Evolutionary conservation across 2,329 filamentous ascomycete species (phyloP).

Genomic region (Phialocephala subalpina): DNA sequence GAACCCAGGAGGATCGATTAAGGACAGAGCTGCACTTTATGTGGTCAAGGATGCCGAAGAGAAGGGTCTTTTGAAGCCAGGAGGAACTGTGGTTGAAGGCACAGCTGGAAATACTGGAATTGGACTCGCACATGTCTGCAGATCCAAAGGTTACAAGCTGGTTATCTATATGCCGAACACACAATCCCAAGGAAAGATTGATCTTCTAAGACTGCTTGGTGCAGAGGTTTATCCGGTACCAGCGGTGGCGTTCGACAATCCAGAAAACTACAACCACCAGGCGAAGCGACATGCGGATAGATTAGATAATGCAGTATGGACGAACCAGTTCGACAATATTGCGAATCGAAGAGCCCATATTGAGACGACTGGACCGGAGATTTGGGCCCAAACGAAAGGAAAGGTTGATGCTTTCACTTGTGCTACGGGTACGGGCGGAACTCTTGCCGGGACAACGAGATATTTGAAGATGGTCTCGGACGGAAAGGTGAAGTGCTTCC

Average conservation of each 20-base stretch:
- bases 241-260: conserved; percentile 93
- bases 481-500: conserved; percentile 83
- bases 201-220: conserved; percentile 87
- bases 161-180: conserved; percentile 99
- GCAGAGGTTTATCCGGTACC: conserved; percentile 97
- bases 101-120: conserved; percentile 99
- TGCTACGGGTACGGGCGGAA: conserved; percentile 91
- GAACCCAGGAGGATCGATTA: conserved; percentile 95
- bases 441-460: conserved; percentile 85
- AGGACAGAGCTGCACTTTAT: conserved; percentile 94
- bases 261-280: conserved; percentile 98
- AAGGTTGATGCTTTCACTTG: conserved; percentile 94
- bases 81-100: conserved; percentile 95
- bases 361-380: conserved; percentile 96
- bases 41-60: conserved; percentile 95
- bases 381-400: conserved; percentile 91
- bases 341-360: conserved; percentile 95
- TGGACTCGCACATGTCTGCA: conserved; percentile 94
- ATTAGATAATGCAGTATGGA: conserved; percentile 93
- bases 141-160: conserved; percentile 88
- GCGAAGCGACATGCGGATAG: conserved; percentile 87
- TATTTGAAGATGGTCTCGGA: conserved; percentile 86
- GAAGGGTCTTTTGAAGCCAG: conserved; percentile 79
- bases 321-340: conserved; percentile 97
- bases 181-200: conserved; percentile 97